phyloP scores from a whole-genome alignment of 164 flowering plant species.

The Nymphaea colorata region DNA sequence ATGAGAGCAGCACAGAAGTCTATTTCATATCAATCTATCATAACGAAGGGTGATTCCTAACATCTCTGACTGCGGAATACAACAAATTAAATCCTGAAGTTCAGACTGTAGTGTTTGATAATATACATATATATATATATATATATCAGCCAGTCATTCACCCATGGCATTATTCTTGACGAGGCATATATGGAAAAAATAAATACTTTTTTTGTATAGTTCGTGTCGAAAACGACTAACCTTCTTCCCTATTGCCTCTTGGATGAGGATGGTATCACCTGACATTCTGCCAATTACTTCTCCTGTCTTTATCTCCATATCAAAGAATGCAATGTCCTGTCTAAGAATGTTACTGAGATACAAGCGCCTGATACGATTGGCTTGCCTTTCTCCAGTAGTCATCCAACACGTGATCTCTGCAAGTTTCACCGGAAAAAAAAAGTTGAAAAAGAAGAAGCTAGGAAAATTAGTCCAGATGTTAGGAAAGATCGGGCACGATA shows the following conservation, averaged over 20 bases:
- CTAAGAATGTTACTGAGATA: slow-evolving; percentile 41
- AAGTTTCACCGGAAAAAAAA: background rate
- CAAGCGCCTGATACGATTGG: slow-evolving; percentile 32
- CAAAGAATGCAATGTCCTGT: slow-evolving; percentile 56
- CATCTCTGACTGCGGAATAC: no score
- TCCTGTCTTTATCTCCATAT: slow-evolving; percentile 51
- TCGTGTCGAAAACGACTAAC: slow-evolving; percentile 7
- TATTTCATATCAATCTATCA: no score
- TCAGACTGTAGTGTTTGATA: no score
- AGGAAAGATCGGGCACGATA: no score
- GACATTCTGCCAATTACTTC: slow-evolving; percentile 65
- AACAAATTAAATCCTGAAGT: no score
- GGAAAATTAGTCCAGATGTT: background rate
- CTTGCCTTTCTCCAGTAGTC: slow-evolving; percentile 53
- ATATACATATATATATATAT: no score
- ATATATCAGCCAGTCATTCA: no score
- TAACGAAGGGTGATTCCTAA: no score
- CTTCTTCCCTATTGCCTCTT: slow-evolving; percentile 66
- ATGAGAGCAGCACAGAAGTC: no score
- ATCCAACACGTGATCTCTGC: slow-evolving; percentile 60
- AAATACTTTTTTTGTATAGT: no score
- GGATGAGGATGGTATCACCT: slow-evolving; percentile 59
- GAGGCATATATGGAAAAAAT: no score
- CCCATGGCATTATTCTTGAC: no score
- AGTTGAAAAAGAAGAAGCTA: background rate